Evolutionary conservation across 2,329 filamentous ascomycete species (phyloP).

Genomic region (Arthrobotrys iridis): DNA sequence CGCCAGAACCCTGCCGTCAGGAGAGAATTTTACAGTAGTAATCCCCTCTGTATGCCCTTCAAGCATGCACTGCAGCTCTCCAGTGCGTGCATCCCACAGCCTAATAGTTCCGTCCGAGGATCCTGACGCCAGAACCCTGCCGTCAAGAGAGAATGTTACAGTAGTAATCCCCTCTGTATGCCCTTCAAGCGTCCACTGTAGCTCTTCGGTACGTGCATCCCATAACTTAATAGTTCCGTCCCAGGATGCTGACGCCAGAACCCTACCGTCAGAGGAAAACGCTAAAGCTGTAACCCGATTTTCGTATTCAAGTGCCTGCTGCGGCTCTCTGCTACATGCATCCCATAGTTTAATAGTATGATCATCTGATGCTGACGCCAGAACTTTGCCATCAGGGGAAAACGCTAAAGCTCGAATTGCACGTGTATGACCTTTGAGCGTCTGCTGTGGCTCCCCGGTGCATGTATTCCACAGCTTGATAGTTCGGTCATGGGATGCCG

Average conservation of each 20-base stretch:
- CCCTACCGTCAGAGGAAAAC: too few relatives aligned
- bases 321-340: too few relatives aligned
- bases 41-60: too few relatives aligned
- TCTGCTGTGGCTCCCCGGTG: constrained; percentile 61
- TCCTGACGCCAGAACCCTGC: background rate
- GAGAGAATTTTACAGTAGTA: constrained; percentile 76
- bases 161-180: constrained; percentile 93
- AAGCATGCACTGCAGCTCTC: background rate
- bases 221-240: too few relatives aligned
- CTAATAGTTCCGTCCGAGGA: too few relatives aligned
- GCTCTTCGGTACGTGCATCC: too few relatives aligned
- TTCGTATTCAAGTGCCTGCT: background rate
- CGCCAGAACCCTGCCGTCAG: constrained; percentile 85
- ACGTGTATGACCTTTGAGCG: background rate
- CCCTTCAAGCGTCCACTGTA: constrained; percentile 75
- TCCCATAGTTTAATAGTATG: background rate
- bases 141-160: constrained; percentile 74
- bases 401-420: background rate
- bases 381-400: background rate
- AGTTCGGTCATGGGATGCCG: background rate
- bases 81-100: too few relatives aligned
- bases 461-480: background rate
- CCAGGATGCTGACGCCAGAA: too few relatives aligned
- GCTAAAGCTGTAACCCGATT: background rate
- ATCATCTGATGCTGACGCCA: background rate